These are phyloP conservation scores for Berberis vulgaris DNA, from an alignment of 164 flowering plant species.

Conservation along the genomic window DNA sequence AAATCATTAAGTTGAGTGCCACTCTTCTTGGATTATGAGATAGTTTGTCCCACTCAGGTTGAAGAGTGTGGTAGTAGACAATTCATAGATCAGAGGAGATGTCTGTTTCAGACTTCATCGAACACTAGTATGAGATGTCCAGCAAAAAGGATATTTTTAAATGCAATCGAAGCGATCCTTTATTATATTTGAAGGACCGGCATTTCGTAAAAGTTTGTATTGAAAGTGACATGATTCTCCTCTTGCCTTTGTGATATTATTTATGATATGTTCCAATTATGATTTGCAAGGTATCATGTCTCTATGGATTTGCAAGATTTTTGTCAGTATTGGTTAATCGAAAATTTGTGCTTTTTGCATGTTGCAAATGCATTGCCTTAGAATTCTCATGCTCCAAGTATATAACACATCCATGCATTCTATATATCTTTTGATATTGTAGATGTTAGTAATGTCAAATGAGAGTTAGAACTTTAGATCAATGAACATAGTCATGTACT, in stretches of 20 bases:
- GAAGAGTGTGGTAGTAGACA: slow-evolving; percentile 75
- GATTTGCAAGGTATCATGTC: too few species aligned
- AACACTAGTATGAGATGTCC: slow-evolving; percentile 34
- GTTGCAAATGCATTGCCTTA: too few species aligned
- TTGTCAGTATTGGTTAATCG: too few species aligned
- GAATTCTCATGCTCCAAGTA: too few species aligned
- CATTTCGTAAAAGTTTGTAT: slow-evolving; percentile 76
- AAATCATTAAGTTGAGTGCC: too few species aligned
- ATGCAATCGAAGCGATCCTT: slow-evolving; percentile 14
- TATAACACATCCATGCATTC: too few species aligned
- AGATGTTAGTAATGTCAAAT: too few species aligned
- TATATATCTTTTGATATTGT: too few species aligned
- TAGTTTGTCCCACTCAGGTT: slow-evolving; percentile 35
- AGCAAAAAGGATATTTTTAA: slow-evolving; percentile 8
- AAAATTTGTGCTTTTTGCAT: too few species aligned
- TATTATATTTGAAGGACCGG: slow-evolving; percentile 94
- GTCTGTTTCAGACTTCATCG: slow-evolving; percentile 71
- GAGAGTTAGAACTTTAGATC: too few species aligned
- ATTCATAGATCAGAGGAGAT: slow-evolving; percentile 83
- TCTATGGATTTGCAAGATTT: too few species aligned
- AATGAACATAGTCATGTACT: too few species aligned
- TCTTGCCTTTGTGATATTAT: background rate
- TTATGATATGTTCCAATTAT: background rate
- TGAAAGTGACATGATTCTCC: background rate
- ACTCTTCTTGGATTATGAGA: background rate